Base-by-base conservation (phyloP, 176 grass and related monocot species). In the Musa itinerans region DNA sequence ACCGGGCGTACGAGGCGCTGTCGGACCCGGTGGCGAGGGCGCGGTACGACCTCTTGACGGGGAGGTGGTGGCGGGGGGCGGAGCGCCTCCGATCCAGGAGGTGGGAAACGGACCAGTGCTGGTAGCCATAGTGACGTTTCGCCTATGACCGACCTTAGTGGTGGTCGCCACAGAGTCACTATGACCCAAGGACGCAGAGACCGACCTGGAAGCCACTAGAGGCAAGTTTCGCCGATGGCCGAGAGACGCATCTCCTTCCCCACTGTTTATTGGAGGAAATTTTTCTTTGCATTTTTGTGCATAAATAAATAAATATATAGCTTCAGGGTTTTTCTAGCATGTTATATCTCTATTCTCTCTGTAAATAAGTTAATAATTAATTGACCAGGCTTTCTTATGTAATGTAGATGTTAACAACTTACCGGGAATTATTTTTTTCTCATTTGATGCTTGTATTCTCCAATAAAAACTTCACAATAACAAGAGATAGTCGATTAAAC, bases 31-130 rank as follows among this genome's bases (percentile, higher is more conserved):
- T 70, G 22, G 78, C 63, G 71, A 79, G 83, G 51, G 78, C 83
- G 34, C 64, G 72, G n/a, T 88, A 90, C 55, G 85, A 88, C 72
- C 16, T 77, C 73, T 88, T 87, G 53, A 78, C 88, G 73, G 54
- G 83, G 49, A n/a, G 57, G 21, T 50, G 43, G 21, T 57, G 66
- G 48, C 68, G 29, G 14, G 78, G 53, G 64, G 27, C 54, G 49
- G 68, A 43, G 15, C 13, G 3, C n/a, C 74, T 64, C 64, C 73
- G 85, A 24, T 56, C 63, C 63, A 68, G 88, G 65, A 79, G 91
- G 76, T 95, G 85, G 91, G 78, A 80, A 58, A 80, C 78, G 22
- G 77, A 79, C 17, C 77, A 93, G 75, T 92, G 90, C 84, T 92
- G 90, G 90, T 87, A 80, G 29, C 16, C 1, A 11, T 13, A 17